Base-by-base conservation (phyloP, 176 grass and related monocot species). In the Juncus inflexus region DNA sequence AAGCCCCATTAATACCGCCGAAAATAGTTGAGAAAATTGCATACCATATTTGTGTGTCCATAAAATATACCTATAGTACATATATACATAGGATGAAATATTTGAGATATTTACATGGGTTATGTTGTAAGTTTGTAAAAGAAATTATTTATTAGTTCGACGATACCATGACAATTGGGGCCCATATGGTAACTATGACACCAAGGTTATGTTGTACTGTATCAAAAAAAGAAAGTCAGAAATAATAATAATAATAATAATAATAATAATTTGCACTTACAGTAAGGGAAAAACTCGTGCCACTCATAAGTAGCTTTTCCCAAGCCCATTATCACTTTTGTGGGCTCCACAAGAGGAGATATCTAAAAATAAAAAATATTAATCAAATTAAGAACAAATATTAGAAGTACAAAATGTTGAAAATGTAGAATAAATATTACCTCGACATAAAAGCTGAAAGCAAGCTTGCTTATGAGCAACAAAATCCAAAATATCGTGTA, bases 1-100 rank as follows among this genome's bases (percentile, higher is more conserved):
- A 99, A 53, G 88, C 88, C 60, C 94, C 94, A 70, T 74, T 83
- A 42, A 92, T 80, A 72, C 94, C 94, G 58, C 94, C 94, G 72
- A 75, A 86, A 77, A 99, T 78, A 39, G 94, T 99, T 43, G 88
- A 99, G 78, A 99, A 99, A 86, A 99, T 99, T 56, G 85, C 85
- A 40, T 99, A 99, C 94, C 94, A 99, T 89, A 99, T 99, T 85
- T 92, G 88, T 9, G 94, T 82, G 66, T 99, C 94, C 88, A 99
- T 99, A 68, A 99, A 99, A 70, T 99, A 99, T 38, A 99, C 94
- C 92, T 96, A 65, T 19, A 75, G 8, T 28, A 28, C 19, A 19
- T 19, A 12, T 43, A 52, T 41, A 5, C 73, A 74, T 14, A 67
- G 3, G 50, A 64, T 13, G 66, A 55, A 15, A 47, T 78, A 74